Conservation (phyloP, 306 rosid species). For the Luffa aegyptiaca region DNA sequence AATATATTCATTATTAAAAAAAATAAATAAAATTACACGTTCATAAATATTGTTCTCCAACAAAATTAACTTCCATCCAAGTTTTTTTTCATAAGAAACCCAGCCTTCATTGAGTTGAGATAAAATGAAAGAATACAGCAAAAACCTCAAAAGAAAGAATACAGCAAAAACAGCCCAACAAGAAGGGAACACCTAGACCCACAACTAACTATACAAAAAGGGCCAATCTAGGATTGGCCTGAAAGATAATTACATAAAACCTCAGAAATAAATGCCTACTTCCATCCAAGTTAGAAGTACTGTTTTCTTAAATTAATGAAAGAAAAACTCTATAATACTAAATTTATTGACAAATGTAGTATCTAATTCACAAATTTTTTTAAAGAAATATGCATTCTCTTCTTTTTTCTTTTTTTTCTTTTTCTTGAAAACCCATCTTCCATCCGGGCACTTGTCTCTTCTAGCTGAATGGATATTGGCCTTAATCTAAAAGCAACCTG, state of each 20-base stretch:
- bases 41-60: neutral
- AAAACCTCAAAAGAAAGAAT: too few species aligned
- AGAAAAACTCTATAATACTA: neutral
- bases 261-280: neutral
- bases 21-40: neutral
- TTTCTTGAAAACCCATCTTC: neutral
- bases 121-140: neutral
- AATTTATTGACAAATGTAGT: neutral
- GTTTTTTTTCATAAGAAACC: neutral
- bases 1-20: neutral
- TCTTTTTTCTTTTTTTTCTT: neutral
- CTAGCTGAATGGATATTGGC: too few species aligned
- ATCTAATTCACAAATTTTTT: neutral
- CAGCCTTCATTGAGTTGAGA: neutral
- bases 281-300: neutral
- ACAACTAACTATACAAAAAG: neutral
- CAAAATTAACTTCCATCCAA: neutral
- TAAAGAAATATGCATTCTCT: neutral
- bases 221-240: neutral
- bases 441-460: neutral
- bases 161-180: neutral
- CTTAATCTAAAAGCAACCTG: too few species aligned
- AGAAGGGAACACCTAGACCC: neutral
- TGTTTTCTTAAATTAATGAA: neutral
- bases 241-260: neutral